phyloP scores from a whole-genome alignment of 192 early-diverging fungal genomes.

The Thamnidium elegans region DNA sequence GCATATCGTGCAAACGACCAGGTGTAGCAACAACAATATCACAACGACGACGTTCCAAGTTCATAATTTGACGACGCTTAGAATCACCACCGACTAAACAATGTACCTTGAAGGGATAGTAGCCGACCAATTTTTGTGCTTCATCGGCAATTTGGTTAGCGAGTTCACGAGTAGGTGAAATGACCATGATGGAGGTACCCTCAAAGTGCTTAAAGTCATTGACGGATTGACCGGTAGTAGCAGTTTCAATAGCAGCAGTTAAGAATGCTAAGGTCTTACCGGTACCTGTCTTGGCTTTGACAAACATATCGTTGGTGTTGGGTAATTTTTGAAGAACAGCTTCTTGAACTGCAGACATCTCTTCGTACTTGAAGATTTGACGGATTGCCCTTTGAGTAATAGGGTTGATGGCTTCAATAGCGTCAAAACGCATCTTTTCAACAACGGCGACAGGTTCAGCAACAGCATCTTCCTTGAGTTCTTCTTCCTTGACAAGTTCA shows the following conservation, averaged over 20 bases:
- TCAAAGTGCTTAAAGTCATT: conserved; percentile 42
- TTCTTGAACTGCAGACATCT: conserved; percentile 83
- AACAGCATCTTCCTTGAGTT: background rate
- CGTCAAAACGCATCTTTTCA: conserved; percentile 42
- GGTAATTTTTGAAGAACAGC: conserved; percentile 74
- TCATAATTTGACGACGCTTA: conserved; percentile 49
- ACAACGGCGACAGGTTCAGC: background rate
- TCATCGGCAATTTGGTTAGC: conserved; percentile 82
- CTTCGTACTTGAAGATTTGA: conserved; percentile 66
- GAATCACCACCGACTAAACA: conserved; percentile 78
- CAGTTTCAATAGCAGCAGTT: conserved; percentile 79
- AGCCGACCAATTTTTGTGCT: conserved; percentile 60
- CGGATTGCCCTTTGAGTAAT: conserved; percentile 58
- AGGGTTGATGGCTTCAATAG: conserved; percentile 41
- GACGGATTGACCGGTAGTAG: conserved; percentile 39
- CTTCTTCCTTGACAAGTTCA: background rate
- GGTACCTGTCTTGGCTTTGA: conserved; percentile 96
- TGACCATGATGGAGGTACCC: conserved; percentile 64
- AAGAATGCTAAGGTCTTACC: conserved; percentile 98
- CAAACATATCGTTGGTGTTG: conserved; percentile 77
- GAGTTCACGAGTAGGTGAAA: conserved; percentile 91
- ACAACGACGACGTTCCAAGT: conserved; percentile 46
- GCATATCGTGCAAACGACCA: conserved; percentile 82
- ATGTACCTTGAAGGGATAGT: conserved; percentile 63
- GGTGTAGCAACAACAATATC: conserved; percentile 97